These are phyloP conservation scores for Amorphotheca resinae DNA, from an alignment of 495 filamentous ascomycete species.

Conservation along the genomic window DNA sequence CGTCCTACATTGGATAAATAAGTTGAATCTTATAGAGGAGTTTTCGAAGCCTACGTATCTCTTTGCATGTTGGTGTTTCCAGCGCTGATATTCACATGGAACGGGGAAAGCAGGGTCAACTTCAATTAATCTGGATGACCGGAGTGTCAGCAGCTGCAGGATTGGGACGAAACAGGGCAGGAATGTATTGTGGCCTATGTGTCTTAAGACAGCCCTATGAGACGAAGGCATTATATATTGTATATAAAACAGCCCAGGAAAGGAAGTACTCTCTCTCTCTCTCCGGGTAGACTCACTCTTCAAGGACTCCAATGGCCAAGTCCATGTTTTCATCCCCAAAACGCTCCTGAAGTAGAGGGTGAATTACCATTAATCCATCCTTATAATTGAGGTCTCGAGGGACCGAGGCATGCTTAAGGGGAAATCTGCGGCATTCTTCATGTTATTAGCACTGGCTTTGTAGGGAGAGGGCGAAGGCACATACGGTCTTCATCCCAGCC, in stretches of 20 bases:
- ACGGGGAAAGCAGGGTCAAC: conserved; percentile 1
- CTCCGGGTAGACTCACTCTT: neutral
- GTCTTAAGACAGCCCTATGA: no score
- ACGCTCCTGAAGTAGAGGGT: neutral
- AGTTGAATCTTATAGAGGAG: neutral
- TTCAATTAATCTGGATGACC: conserved; percentile 2
- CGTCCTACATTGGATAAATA: neutral
- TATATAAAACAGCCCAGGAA: no score
- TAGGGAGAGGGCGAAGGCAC: neutral
- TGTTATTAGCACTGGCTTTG: neutral
- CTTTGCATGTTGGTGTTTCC: conserved; percentile 1
- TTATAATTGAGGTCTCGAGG: conserved; percentile 7
- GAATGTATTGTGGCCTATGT: no score
- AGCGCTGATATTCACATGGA: conserved; percentile 4
- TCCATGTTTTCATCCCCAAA: conserved; percentile 12
- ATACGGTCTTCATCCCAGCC: conserved; percentile 7
- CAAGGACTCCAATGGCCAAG: conserved; percentile 3
- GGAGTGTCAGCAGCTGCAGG: neutral
- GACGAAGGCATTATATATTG: no score
- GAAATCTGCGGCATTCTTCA: neutral
- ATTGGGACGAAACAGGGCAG: neutral
- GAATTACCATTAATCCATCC: conserved; percentile 5
- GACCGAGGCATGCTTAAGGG: neutral
- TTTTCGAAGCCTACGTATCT: conserved; percentile 7
- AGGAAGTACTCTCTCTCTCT: no score